Base-by-base conservation (phyloP, 192 early-diverging fungal species). In the Linnemannia hyalina region DNA sequence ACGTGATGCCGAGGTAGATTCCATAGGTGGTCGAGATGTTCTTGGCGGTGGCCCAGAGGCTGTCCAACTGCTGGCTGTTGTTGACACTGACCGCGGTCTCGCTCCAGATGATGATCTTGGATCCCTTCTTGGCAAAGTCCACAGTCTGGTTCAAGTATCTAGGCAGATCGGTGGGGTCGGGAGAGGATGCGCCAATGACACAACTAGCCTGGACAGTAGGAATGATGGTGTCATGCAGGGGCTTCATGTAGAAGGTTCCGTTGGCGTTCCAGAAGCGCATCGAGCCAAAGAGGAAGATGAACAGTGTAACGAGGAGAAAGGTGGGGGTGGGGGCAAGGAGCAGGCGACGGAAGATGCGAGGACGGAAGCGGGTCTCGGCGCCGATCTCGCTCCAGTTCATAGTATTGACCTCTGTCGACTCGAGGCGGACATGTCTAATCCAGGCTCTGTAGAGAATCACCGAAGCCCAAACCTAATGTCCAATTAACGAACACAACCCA, bases 81-180 rank as follows among this genome's bases (percentile, higher is more conserved):
- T 74, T 70, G 3, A 80, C 55, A 0, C 2, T 26, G 16, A 65
- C 72, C 6, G 76, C 20, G 0, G 65, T 70, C 57, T 89, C 88
- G 35, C 80, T 80, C 88, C 88, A 89, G 23, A 89, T 72, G 6
- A 89, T 63, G 44, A 89, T 83, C 65, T 89, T 60, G 40, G 78
- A 87, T 4, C 84, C 84, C 23, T 65, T 36, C 41, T 70, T 69
- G 11, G 84, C 84, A 29, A 86, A 69, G 10, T 80, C 75, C 22
- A 57, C 36, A 4, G 88, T 89, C 55, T 79, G 68, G 47, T 86
- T 77, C 52, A 80, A 47, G 40, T 85, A 85, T 35, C 36, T 13
- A 18, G 77, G 22, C 77, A 77, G 41, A 47, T 80, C 42, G 71
- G 68, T 74, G 3, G 6, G 8, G 1, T 73, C 60, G 5, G 55